Conservation (phyloP, 345 rosid genomes). For the Linum lewisii region DNA sequence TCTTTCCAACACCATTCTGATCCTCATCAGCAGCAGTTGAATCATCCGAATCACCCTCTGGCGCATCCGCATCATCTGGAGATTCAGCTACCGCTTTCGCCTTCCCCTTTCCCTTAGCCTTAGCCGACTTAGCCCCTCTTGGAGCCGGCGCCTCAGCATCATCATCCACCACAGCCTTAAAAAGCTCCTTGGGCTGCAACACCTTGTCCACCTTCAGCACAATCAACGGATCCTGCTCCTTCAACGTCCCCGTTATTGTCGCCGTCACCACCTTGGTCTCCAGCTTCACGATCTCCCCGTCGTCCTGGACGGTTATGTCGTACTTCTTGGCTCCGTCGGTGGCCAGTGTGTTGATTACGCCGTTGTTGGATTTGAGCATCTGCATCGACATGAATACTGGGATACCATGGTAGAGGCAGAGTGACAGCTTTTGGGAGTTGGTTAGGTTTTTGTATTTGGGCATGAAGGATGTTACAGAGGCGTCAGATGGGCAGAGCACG, state of each 20-base stretch:
- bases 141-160: slow-evolving; percentile 15
- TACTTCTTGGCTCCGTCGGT: slow-evolving; percentile 23
- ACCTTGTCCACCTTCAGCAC: slow-evolving; percentile 22
- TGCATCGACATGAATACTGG: slow-evolving; percentile 23
- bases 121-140: slow-evolving; percentile 5
- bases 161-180: slow-evolving; percentile 11
- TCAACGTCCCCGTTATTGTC: slow-evolving; percentile 19
- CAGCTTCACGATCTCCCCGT: slow-evolving; percentile 20
- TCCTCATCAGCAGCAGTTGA: slow-evolving; percentile 14
- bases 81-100: slow-evolving; percentile 5
- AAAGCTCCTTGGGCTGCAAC: slow-evolving; percentile 18
- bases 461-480: slow-evolving; percentile 18
- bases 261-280: slow-evolving; percentile 22
- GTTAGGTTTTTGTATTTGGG: slow-evolving; percentile 23
- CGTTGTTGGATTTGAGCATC: slow-evolving; percentile 21
- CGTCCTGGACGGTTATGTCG: slow-evolving; percentile 22
- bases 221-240: slow-evolving; percentile 24
- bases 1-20: slow-evolving; percentile 12
- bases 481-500: slow-evolving; percentile 24
- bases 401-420: slow-evolving; percentile 21
- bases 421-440: slow-evolving; percentile 11
- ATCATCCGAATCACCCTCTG: slow-evolving; percentile 15
- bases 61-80: slow-evolving; percentile 13
- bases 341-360: slow-evolving; percentile 22
- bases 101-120: neutral